These are phyloP conservation scores for Penicillium psychrosexuale DNA, from an alignment of 2,329 filamentous ascomycete genomes.

Conservation along the genomic window DNA sequence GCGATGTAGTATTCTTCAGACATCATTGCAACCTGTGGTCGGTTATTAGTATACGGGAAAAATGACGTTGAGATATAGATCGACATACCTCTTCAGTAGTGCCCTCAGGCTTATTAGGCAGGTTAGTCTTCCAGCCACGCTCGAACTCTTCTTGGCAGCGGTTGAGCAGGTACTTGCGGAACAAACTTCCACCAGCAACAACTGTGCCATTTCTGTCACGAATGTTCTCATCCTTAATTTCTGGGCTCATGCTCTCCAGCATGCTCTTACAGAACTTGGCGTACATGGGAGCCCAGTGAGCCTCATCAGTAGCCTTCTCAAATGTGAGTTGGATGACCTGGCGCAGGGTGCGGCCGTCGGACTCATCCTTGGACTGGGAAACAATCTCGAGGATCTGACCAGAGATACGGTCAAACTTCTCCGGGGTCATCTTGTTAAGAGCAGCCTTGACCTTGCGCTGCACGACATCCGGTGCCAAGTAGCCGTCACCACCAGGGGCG, in stretches of 20 bases:
- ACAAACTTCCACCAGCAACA: constrained; percentile 87
- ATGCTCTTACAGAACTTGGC: constrained; percentile 97
- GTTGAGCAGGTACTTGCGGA: constrained; percentile 98
- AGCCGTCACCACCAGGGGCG: constrained; percentile 48
- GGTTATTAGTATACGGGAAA: neutral
- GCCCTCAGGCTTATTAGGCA: constrained; percentile 74
- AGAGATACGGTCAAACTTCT: constrained; percentile 96
- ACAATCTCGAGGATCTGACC: constrained; percentile 91
- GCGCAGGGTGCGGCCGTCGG: constrained; percentile 86
- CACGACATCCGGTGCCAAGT: constrained; percentile 86
- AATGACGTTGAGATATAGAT: neutral
- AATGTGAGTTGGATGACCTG: constrained; percentile 99
- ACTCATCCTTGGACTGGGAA: constrained; percentile 91
- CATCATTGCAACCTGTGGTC: constrained; percentile 62
- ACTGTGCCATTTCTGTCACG: constrained; percentile 84
- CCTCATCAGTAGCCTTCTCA: constrained; percentile 97
- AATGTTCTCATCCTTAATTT: constrained; percentile 94
- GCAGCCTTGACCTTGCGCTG: constrained; percentile 98
- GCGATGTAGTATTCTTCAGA: constrained; percentile 96
- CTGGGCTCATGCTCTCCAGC: constrained; percentile 90
- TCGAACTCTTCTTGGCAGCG: constrained; percentile 98
- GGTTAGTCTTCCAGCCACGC: constrained; percentile 89
- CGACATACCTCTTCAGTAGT: constrained; percentile 56
- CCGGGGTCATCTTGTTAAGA: constrained; percentile 99
- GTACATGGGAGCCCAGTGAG: constrained; percentile 98